A percentile compares a stretch with the other conserved stretches of the same genome.
phyloP scores from a whole-genome alignment of 2,329 filamentous ascomycete species.

The Fusarium sulawesiense region DNA sequence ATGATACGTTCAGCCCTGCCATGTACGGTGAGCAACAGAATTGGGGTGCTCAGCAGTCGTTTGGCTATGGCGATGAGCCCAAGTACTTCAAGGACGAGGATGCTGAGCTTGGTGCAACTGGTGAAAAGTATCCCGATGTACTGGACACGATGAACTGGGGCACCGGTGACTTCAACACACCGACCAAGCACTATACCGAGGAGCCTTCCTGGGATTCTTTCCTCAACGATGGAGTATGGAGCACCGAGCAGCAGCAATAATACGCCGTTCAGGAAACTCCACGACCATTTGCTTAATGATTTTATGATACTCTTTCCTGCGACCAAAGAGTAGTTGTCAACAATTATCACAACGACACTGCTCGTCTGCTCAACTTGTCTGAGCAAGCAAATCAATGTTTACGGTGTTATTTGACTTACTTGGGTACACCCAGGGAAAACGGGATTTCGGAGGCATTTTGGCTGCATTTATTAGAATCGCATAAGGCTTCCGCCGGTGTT shows the following conservation, averaged over 20 bases:
- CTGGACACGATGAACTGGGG: conserved; percentile 20
- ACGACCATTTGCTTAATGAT: conserved; percentile 16
- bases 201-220: conserved; percentile 49
- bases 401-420: conserved; percentile 11
- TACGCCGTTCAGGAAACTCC: background rate
- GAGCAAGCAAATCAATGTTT: background rate
- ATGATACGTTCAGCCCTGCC: conserved; percentile 13
- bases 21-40: conserved; percentile 24
- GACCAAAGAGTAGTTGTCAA: background rate
- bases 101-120: background rate
- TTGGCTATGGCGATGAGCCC: conserved; percentile 9
- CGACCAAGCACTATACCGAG: conserved; percentile 35
- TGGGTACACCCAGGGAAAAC: conserved; percentile 24
- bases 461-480: conserved; percentile 38
- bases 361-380: background rate
- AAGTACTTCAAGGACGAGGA: conserved; percentile 32
- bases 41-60: conserved; percentile 13
- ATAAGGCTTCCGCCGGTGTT: conserved; percentile 23
- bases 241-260: conserved; percentile 31
- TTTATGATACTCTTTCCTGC: conserved; percentile 29
- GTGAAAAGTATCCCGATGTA: conserved; percentile 28
- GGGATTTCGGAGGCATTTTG: conserved; percentile 12
- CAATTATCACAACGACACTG: conserved; percentile 7
- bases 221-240: conserved; percentile 48
- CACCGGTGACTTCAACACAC: conserved; percentile 7